Conservation (phyloP, 345 rosid species). For the Salix koriyanagi region DNA sequence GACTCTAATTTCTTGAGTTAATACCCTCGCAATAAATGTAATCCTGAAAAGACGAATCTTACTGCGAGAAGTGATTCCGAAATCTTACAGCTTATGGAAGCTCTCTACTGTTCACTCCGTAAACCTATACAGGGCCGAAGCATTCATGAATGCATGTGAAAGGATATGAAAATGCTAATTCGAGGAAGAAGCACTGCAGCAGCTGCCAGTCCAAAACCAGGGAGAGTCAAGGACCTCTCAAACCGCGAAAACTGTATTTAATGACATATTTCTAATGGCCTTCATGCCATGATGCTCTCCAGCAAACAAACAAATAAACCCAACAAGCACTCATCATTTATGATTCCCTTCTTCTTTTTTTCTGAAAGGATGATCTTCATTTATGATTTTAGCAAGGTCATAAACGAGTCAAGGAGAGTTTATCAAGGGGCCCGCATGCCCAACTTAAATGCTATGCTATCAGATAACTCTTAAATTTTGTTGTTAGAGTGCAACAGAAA, state of each 20-base stretch:
- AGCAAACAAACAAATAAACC: neutral
- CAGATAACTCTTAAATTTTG: neutral
- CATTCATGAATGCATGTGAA: neutral
- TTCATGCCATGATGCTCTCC: neutral
- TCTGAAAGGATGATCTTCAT: neutral
- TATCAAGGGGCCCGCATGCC: neutral
- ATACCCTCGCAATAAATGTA: no score
- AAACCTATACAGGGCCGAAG: neutral
- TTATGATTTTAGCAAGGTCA: neutral
- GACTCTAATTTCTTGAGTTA: no score
- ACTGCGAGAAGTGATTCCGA: no score
- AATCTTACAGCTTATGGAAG: no score
- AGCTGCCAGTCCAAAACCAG: neutral
- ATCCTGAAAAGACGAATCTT: no score
- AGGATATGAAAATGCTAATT: neutral
- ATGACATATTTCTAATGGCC: no score
- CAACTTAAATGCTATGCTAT: neutral
- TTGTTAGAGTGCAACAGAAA: neutral
- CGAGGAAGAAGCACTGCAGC: neutral
- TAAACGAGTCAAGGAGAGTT: neutral
- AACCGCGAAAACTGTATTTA: constrained; percentile 25
- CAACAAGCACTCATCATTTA: neutral
- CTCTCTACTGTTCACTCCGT: neutral
- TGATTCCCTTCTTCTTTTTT: neutral
- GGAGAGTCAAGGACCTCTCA: constrained; percentile 1